A percentile compares a stretch with the other conserved stretches of the same genome.
These are phyloP conservation scores for Aechmea fasciata DNA, from an alignment of 176 grass and related monocot genomes.

Conservation along the genomic window DNA sequence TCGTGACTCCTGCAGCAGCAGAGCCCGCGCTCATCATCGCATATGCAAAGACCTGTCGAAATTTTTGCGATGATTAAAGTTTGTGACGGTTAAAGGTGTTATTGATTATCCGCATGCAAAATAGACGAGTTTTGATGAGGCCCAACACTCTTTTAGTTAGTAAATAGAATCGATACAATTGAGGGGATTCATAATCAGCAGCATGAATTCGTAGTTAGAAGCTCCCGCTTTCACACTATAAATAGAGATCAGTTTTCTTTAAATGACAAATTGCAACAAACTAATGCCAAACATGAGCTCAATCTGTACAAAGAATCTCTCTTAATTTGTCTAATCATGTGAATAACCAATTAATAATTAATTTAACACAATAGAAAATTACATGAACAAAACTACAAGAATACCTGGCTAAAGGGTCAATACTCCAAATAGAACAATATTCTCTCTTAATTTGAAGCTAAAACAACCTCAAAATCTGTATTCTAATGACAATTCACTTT, in stretches of 20 bases:
- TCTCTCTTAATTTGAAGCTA: not conserved
- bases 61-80: not conserved
- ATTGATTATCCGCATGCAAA: not conserved
- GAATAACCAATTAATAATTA: not conserved
- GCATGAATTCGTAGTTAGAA: too few species aligned
- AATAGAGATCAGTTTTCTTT: too few species aligned
- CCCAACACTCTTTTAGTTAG: too few species aligned
- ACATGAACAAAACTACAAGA: not conserved
- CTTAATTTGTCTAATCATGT: not conserved
- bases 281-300: not conserved
- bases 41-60: constrained; percentile 52
- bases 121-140: not conserved
- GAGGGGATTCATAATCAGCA: too few species aligned
- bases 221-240: too few species aligned
- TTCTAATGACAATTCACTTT: not conserved
- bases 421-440: not conserved
- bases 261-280: not conserved
- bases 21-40: constrained; percentile 71
- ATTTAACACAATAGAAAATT: not conserved
- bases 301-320: not conserved
- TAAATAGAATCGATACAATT: too few species aligned
- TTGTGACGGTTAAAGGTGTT: not conserved
- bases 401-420: not conserved
- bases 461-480: too few species aligned
- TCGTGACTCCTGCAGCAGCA: constrained; percentile 47